A percentile compares a stretch with the other conserved stretches of the same genome.
Conservation (phyloP, 495 filamentous ascomycete genomes). For the Neurospora sp. region DNA sequence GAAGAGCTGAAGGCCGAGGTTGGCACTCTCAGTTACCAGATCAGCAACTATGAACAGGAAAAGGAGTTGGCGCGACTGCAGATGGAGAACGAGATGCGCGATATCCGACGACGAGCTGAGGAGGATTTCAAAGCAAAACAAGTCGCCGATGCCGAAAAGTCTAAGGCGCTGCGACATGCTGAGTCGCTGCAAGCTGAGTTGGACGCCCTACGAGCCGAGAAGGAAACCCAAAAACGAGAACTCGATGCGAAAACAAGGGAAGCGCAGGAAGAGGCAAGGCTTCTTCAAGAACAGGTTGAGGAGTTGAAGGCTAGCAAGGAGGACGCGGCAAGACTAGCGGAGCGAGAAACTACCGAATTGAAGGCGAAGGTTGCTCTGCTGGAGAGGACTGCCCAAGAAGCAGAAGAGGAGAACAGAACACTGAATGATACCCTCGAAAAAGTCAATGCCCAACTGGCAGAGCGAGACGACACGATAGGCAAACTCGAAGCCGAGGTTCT, state of each 20-base stretch:
- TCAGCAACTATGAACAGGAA: conserved; percentile 70
- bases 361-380: conserved; percentile 59
- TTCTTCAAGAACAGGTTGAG: conserved; percentile 65
- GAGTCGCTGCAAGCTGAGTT: conserved; percentile 62
- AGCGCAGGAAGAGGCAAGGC: conserved; percentile 59
- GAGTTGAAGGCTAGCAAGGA: conserved; percentile 63
- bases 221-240: conserved; percentile 48
- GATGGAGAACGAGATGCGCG: conserved; percentile 73
- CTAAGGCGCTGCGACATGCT: conserved; percentile 57
- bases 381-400: conserved; percentile 55
- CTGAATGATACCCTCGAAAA: conserved; percentile 52
- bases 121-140: conserved; percentile 77
- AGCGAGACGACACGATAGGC: conserved; percentile 59
- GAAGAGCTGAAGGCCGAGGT: conserved; percentile 47
- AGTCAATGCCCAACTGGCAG: conserved; percentile 53
- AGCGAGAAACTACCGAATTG: conserved; percentile 60
- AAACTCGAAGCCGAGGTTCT: conserved; percentile 74
- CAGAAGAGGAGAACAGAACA: conserved; percentile 59
- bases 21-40: conserved; percentile 41
- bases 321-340: conserved; percentile 57
- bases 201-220: conserved; percentile 41
- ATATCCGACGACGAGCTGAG: conserved; percentile 62
- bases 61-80: conserved; percentile 64
- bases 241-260: conserved; percentile 63
- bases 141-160: conserved; percentile 57